phyloP scores from a whole-genome alignment of 2,329 filamentous ascomycete species.

The Fusarium transvaalense region DNA sequence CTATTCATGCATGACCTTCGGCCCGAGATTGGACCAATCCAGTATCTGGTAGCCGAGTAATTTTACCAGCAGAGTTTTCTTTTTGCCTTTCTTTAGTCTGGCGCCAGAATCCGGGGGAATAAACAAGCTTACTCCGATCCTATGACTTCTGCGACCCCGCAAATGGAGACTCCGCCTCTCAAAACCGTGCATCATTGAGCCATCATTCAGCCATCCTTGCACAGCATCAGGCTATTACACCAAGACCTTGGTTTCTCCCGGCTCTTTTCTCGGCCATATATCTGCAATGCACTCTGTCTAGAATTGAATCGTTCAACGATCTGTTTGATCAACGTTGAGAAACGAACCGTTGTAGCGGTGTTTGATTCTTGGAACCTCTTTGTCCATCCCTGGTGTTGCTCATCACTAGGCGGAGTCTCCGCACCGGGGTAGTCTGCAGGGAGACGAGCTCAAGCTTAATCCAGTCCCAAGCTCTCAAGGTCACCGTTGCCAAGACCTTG shows the following conservation, averaged over 20 bases:
- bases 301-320: neutral
- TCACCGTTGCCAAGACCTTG: constrained; percentile 2
- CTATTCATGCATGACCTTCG: constrained; percentile 27
- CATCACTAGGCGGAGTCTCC: constrained; percentile 26
- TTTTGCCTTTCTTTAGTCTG: neutral
- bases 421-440: constrained; percentile 15
- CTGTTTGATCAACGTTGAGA: neutral
- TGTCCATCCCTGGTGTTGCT: neutral
- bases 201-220: constrained; percentile 13
- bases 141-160: constrained; percentile 17
- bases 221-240: constrained; percentile 18
- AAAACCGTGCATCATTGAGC: constrained; percentile 4
- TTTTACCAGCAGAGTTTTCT: constrained; percentile 6
- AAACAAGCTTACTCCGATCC: neutral
- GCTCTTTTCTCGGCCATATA: constrained; percentile 40
- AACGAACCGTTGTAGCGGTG: neutral
- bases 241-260: constrained; percentile 18
- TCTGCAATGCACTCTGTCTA: neutral
- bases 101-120: constrained; percentile 9
- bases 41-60: constrained; percentile 1
- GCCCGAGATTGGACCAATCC: constrained; percentile 26
- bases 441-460: constrained; percentile 2
- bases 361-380: neutral
- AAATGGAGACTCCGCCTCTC: constrained; percentile 17
- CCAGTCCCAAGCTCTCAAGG: neutral